A percentile compares a stretch with the other conserved stretches of the same genome.
Conservation (phyloP, 1,284 basidiomycete genomes). For the Cystobasidiaceae sp. region DNA sequence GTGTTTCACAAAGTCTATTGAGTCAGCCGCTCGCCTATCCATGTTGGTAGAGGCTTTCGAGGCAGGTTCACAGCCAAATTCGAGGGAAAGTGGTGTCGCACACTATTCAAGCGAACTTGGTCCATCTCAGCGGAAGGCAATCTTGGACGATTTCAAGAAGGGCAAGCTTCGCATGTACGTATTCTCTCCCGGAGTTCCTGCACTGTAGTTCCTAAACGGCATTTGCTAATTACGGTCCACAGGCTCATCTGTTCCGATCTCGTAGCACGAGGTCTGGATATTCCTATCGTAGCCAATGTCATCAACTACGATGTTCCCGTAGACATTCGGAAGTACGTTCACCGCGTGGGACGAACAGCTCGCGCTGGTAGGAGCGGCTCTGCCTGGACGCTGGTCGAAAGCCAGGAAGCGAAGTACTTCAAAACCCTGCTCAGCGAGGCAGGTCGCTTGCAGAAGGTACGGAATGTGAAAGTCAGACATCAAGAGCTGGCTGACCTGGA, state of each 20-base stretch:
- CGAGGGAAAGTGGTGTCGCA: no score
- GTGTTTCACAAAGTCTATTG: constrained; percentile 93
- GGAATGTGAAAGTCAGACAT: constrained; percentile 64
- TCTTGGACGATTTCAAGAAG: constrained; percentile 73
- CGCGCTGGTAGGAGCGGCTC: constrained; percentile 78
- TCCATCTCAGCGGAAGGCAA: constrained; percentile 63
- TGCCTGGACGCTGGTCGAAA: constrained; percentile 92
- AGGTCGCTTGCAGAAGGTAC: constrained; percentile 66
- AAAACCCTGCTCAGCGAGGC: constrained; percentile 75
- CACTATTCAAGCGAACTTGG: constrained; percentile 85
- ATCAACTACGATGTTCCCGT: constrained; percentile 90
- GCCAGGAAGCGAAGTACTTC: constrained; percentile 65
- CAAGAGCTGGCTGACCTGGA: constrained; percentile 59
- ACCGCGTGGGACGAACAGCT: constrained; percentile 90
- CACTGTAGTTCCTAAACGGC: no score
- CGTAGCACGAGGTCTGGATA: constrained; percentile 93
- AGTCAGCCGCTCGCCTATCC: constrained; percentile 78
- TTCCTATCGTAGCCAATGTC: constrained; percentile 83
- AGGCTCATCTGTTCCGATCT: constrained; percentile 93
- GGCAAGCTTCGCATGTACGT: constrained; percentile 81
- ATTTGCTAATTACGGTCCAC: no score
- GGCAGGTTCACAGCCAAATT: constrained; percentile 33
- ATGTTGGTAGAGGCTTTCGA: constrained; percentile 74
- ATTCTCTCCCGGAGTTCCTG: no score
- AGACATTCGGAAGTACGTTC: constrained; percentile 97